Evolutionary conservation across 1,284 basidiomycete genomes (phyloP).

Genomic region (Cutaneotrichosporon sp.): DNA sequence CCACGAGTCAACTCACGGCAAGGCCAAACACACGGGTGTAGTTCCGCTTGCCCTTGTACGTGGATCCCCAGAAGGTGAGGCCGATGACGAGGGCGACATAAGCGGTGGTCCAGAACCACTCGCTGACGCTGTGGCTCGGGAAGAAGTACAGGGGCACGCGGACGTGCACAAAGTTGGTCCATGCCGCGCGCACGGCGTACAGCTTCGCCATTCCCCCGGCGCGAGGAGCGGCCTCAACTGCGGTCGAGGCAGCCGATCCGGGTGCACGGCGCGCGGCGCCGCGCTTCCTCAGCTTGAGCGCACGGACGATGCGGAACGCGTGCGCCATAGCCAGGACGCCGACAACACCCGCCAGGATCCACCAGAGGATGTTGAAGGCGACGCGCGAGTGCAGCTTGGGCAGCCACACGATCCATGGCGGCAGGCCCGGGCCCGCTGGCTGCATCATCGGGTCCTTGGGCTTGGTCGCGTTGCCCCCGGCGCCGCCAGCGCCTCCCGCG

Average conservation of each 20-base stretch:
- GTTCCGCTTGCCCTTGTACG: conserved; percentile 12
- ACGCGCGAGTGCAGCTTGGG: background rate
- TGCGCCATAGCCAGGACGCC: background rate
- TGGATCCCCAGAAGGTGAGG: conserved; percentile 16
- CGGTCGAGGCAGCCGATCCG: background rate
- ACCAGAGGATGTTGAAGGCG: conserved; percentile 14
- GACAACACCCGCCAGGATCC: conserved; percentile 12
- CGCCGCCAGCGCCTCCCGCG: background rate
- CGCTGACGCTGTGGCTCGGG: conserved; percentile 10
- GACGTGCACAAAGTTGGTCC: conserved; percentile 15
- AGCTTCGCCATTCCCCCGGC: background rate
- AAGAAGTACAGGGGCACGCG: conserved; percentile 22
- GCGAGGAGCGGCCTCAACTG: background rate
- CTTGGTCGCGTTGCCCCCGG: background rate
- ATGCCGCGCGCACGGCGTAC: background rate
- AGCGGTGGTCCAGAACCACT: conserved; percentile 20
- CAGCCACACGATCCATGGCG: too few species aligned
- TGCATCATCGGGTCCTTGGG: background rate
- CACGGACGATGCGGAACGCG: background rate
- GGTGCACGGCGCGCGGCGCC: background rate
- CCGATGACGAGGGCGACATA: conserved; percentile 20
- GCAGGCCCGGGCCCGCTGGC: too few species aligned
- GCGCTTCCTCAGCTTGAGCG: background rate
- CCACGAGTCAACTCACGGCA: conserved; percentile 11
- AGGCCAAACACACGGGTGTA: conserved; percentile 20